Evolutionary conservation across 2,329 filamentous ascomycete genomes (phyloP).

Genomic region (Purpureocillium lavendulum): DNA sequence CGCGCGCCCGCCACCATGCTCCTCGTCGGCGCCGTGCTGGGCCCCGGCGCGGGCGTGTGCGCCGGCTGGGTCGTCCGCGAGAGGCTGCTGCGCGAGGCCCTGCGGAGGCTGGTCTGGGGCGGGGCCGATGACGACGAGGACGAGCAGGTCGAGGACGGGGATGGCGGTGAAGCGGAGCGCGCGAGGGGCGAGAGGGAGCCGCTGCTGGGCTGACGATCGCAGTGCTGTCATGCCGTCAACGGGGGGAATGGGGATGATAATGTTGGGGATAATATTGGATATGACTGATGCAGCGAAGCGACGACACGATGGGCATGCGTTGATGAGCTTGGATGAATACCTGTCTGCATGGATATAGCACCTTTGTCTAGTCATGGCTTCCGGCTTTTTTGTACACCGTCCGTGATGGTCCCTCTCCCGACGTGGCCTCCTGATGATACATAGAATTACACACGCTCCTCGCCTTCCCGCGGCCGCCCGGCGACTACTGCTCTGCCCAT

Average conservation of each 20-base stretch:
- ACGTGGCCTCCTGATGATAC: too few species aligned
- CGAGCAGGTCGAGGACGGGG: constrained; percentile 3
- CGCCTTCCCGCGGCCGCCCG: too few species aligned
- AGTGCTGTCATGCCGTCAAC: too few species aligned
- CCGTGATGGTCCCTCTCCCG: too few species aligned
- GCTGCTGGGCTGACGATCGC: too few species aligned
- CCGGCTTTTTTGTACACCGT: too few species aligned
- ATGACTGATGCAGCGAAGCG: too few species aligned
- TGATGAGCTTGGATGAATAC: background rate
- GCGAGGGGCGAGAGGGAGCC: background rate
- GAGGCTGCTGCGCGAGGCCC: constrained; percentile 19
- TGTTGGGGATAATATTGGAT: too few species aligned
- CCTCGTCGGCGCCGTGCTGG: constrained; percentile 20
- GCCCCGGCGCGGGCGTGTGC: constrained; percentile 29
- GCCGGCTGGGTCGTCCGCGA: constrained; percentile 31
- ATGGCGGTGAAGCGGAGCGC: background rate
- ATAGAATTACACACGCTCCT: too few species aligned
- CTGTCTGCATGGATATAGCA: background rate
- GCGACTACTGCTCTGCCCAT: too few species aligned
- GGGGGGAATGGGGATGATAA: too few species aligned
- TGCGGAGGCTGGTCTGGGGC: constrained; percentile 7
- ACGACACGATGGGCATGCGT: too few species aligned
- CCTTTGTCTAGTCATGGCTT: background rate
- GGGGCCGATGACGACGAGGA: constrained; percentile 9
- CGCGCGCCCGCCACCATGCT: constrained; percentile 24